Percentiles rank a stretch among this genome's conserved stretches.
phyloP scores from a whole-genome alignment of 306 rosid species.

The Castanopsis chinensis region DNA sequence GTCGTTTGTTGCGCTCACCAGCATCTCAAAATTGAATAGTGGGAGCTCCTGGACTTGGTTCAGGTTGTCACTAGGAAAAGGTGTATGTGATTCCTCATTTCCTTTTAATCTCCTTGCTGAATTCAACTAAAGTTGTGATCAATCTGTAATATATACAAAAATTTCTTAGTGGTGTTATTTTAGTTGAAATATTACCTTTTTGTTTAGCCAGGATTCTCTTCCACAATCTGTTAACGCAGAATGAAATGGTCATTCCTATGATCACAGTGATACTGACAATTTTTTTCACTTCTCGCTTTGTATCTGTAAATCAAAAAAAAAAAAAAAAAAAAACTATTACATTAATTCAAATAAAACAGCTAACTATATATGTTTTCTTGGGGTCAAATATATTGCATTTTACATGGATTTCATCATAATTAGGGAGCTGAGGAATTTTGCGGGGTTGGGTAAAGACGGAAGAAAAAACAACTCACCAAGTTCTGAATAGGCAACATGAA shows the following conservation, averaged over 20 bases:
- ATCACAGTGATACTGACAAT: background rate
- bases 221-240: constrained; percentile 16
- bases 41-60: constrained; percentile 27
- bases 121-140: background rate
- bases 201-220: background rate
- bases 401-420: too few relatives aligned
- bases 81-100: background rate
- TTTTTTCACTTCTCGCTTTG: background rate
- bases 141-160: background rate
- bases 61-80: background rate
- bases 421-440: too few relatives aligned
- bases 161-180: background rate
- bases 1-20: constrained; percentile 28
- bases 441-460: background rate
- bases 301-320: background rate
- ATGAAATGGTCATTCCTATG: constrained; percentile 7
- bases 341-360: too few relatives aligned
- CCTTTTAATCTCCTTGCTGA: background rate
- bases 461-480: background rate
- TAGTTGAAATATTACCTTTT: background rate
- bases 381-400: too few relatives aligned
- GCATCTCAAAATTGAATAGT: constrained; percentile 6
- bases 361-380: too few relatives aligned
- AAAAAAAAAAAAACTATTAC: background rate
- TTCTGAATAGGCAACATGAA: background rate